Conservation (phyloP, 1,284 basidiomycete species). For the Coriolopsis trogii region DNA sequence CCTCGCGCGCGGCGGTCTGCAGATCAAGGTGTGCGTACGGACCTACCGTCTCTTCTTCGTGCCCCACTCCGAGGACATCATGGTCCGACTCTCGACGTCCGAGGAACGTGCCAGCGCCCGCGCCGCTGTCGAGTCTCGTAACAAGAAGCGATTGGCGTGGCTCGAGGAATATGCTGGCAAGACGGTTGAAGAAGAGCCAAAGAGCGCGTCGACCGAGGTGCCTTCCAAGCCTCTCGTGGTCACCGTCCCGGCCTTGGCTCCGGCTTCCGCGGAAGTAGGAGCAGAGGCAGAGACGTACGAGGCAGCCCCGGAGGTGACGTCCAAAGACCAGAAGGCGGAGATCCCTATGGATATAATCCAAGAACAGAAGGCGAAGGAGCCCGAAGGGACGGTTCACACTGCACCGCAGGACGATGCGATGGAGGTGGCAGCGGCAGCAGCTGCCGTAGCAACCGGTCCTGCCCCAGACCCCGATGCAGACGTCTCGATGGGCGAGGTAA, state of each 20-base stretch:
- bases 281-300: background rate
- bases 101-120: constrained; percentile 36
- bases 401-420: constrained; percentile 7
- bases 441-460: constrained; percentile 8
- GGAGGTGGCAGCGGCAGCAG: constrained; percentile 9
- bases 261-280: too few relatives aligned
- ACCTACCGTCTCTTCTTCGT: constrained; percentile 89
- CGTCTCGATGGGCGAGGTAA: constrained; percentile 13
- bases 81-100: constrained; percentile 44
- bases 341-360: background rate
- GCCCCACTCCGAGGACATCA: constrained; percentile 68
- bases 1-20: constrained; percentile 59
- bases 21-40: constrained; percentile 84
- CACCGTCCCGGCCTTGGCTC: background rate
- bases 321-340: background rate
- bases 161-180: constrained; percentile 31
- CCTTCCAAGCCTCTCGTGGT: background rate
- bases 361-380: constrained; percentile 1
- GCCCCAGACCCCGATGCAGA: constrained; percentile 15
- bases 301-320: background rate
- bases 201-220: background rate
- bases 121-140: constrained; percentile 25
- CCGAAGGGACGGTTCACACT: constrained; percentile 5
- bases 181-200: constrained; percentile 11
- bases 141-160: constrained; percentile 32